Conservation (phyloP, 352 stramenopile species). For the Pythium folliculosum region DNA sequence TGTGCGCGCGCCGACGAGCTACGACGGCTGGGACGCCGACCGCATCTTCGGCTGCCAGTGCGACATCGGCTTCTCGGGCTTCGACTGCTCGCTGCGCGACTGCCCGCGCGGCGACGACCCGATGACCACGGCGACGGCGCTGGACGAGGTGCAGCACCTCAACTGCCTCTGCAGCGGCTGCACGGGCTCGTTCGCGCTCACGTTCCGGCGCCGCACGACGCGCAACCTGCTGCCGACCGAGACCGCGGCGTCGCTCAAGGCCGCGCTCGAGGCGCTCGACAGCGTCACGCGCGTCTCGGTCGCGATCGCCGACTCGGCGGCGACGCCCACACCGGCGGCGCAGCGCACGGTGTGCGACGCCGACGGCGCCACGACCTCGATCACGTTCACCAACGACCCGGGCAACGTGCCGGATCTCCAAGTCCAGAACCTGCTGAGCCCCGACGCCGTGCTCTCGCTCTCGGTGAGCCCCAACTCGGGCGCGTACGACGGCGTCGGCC, state of each 20-base stretch:
- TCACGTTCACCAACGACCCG: slow-evolving; percentile 76
- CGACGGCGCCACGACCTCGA: slow-evolving; percentile 43
- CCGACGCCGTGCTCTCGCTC: slow-evolving; percentile 25
- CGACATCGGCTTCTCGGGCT: slow-evolving; percentile 60
- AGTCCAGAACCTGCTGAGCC: slow-evolving; percentile 47
- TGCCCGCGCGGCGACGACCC: slow-evolving; percentile 70
- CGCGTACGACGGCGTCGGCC: slow-evolving; percentile 7
- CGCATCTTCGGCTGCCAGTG: slow-evolving; percentile 82
- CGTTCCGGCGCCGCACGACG: slow-evolving; percentile 63
- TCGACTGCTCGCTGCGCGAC: slow-evolving; percentile 60
- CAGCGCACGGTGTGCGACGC: slow-evolving; percentile 39
- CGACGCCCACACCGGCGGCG: not conserved
- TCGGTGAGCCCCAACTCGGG: slow-evolving; percentile 1
- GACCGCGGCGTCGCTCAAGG: slow-evolving; percentile 39
- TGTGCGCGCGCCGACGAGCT: slow-evolving; percentile 50
- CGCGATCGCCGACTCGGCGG: slow-evolving; percentile 17
- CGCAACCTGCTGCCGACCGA: slow-evolving; percentile 44
- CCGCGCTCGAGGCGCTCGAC: slow-evolving; percentile 59
- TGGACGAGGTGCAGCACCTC: slow-evolving; percentile 50
- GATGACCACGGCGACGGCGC: slow-evolving; percentile 36
- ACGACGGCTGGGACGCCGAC: slow-evolving; percentile 70
- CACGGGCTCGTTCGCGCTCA: slow-evolving; percentile 60
- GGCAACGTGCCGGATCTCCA: slow-evolving; percentile 53
- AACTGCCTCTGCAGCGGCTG: slow-evolving; percentile 53
- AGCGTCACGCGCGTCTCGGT: slow-evolving; percentile 55